Conservation (phyloP, 1,284 basidiomycete genomes). For the Sanghuangporus baumii region DNA sequence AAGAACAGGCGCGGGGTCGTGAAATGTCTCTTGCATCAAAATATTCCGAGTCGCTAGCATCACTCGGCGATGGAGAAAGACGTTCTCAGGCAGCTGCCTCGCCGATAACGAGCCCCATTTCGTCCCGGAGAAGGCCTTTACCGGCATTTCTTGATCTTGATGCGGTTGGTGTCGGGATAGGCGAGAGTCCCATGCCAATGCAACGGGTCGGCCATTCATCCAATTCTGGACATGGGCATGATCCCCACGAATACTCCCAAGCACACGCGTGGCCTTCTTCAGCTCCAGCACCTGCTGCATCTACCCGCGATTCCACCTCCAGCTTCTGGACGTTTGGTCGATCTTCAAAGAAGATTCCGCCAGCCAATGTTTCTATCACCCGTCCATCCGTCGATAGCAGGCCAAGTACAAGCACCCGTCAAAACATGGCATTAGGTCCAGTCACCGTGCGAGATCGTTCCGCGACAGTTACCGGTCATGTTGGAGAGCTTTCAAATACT, state of each 20-base stretch:
- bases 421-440: background rate
- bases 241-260: slow-evolving; percentile 1
- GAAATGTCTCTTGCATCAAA: slow-evolving; percentile 4
- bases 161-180: slow-evolving; percentile 13
- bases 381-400: slow-evolving; percentile 14
- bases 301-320: slow-evolving; percentile 5
- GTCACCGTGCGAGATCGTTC: slow-evolving; percentile 10
- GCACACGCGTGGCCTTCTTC: background rate
- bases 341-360: slow-evolving; percentile 3
- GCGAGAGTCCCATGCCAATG: slow-evolving; percentile 16
- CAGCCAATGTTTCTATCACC: background rate
- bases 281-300: background rate
- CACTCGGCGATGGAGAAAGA: background rate
- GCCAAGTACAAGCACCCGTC: slow-evolving; percentile 11
- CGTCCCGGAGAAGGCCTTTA: background rate
- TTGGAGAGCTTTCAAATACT: background rate
- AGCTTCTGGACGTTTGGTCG: slow-evolving; percentile 19
- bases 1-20: slow-evolving; percentile 6
- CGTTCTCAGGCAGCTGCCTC: slow-evolving; percentile 1
- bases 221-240: slow-evolving; percentile 12
- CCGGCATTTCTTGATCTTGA: slow-evolving; percentile 5
- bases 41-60: slow-evolving; percentile 11
- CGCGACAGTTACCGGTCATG: slow-evolving; percentile 6
- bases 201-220: slow-evolving; percentile 16
- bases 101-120: slow-evolving; percentile 1